Conservation (phyloP, 495 filamentous ascomycete species). For the Barbatosphaeria neglecta region DNA sequence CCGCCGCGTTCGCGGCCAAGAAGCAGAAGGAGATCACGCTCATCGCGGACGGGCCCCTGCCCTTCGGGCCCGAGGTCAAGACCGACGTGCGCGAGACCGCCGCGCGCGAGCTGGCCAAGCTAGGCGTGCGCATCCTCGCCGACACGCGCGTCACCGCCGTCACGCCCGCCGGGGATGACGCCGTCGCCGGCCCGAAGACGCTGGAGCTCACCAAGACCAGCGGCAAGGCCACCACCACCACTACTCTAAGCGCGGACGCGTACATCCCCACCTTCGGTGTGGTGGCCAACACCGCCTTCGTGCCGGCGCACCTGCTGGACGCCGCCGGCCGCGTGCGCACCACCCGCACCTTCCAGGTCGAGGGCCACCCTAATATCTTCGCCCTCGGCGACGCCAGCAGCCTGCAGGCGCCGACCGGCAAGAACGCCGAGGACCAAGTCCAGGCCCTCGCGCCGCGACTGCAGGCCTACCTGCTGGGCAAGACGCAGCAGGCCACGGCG, state of each 20-base stretch:
- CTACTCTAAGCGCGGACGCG: constrained; percentile 23
- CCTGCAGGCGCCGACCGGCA: constrained; percentile 12
- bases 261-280: constrained; percentile 32
- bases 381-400: constrained; percentile 28
- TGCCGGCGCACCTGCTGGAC: constrained; percentile 20
- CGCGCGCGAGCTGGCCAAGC: constrained; percentile 18
- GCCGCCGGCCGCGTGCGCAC: constrained; percentile 21
- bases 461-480: constrained; percentile 8
- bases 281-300: constrained; percentile 28
- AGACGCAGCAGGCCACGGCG: no score
- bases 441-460: constrained; percentile 18
- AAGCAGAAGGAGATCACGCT: constrained; percentile 33
- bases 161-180: not conserved
- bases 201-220: constrained; percentile 12
- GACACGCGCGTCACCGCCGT: constrained; percentile 13
- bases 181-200: constrained; percentile 8
- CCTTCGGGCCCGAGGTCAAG: constrained; percentile 11
- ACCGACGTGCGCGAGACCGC: constrained; percentile 15
- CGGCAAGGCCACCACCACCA: constrained; percentile 11
- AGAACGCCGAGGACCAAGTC: constrained; percentile 10
- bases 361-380: constrained; percentile 24
- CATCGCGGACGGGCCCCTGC: constrained; percentile 18
- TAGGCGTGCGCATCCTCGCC: constrained; percentile 18
- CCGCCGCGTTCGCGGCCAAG: constrained; percentile 24
- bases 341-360: constrained; percentile 19